Evolutionary conservation across 2,329 filamentous ascomycete species (phyloP).

Genomic region (Sarocladium oryzae): DNA sequence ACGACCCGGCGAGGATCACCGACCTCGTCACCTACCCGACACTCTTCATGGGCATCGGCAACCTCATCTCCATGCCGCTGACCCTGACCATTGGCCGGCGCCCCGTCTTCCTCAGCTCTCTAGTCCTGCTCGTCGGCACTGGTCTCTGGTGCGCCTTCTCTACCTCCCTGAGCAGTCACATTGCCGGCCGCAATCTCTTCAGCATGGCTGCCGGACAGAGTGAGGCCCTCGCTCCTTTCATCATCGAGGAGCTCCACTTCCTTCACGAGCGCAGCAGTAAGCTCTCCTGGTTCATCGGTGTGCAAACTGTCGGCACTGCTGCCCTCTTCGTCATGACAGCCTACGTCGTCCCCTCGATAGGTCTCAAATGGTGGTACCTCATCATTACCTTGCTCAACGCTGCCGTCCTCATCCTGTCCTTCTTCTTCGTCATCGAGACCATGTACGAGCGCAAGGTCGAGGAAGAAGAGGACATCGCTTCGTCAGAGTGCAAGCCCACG

Average conservation of each 20-base stretch:
- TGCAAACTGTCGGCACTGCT: constrained; percentile 14
- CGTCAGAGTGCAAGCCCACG: not conserved
- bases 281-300: constrained; percentile 14
- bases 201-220: constrained; percentile 26
- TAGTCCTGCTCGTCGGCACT: constrained; percentile 20
- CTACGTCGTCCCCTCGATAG: constrained; percentile 15
- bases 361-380: constrained; percentile 17
- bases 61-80: constrained; percentile 28
- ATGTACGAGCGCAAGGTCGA: constrained; percentile 11
- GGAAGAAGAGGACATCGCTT: not conserved
- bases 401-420: not conserved
- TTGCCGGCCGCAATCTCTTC: constrained; percentile 22
- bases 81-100: constrained; percentile 24
- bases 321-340: constrained; percentile 15
- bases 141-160: constrained; percentile 13
- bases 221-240: constrained; percentile 19
- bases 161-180: not conserved
- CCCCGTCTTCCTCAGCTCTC: constrained; percentile 22
- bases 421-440: constrained; percentile 16
- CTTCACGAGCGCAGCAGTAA: constrained; percentile 15
- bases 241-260: constrained; percentile 20
- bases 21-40: constrained; percentile 23
- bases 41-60: constrained; percentile 21
- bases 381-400: constrained; percentile 16
- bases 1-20: constrained; percentile 14